Base-by-base conservation (phyloP, 108 stramenopile species). In the Pseudonitzschia multistriata region DNA sequence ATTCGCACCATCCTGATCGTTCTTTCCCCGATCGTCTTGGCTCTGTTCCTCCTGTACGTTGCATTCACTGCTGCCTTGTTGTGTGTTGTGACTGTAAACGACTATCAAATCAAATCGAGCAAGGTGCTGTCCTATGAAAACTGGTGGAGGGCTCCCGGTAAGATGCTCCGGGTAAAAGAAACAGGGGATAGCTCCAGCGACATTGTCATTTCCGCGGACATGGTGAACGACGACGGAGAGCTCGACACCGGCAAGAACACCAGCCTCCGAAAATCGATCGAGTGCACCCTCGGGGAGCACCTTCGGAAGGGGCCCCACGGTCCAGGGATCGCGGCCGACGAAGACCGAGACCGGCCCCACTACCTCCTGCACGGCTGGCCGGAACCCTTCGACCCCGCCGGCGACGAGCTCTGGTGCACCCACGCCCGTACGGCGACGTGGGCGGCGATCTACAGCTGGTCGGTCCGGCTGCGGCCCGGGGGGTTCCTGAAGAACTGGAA, bases 321-420 rank as follows among this genome's bases (percentile, higher is more conserved):
- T 13, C 13, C 42, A 13, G 1, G 8, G 11, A 45, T 45, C 42
- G 42, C 2, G 11, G 17, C 13, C 42, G 42, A 45, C 42, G 13
- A 13, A 17, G 42, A 45, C 42, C 13, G 17, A 13, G 42, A 45
- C 17, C 42, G 42, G 42, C 42, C 42, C 7, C 33, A 36, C 34
- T 39, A 17, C 34, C 33, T 62, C 61, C 34, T 33, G 22, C 34
- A 35, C 61, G 33, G 61, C 34, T 55, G 27, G 54, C n/a, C 30
- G 13, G 54, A 10, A 15, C 54, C 30, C 21, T 55, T 19, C 54
- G 27, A 55, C 24, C 54, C 54, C 5, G 14, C 5, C 30, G 6
- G 30, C 54, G 21, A 31, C 30, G 54, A 31, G 24, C 54, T 45
- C 42, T 45, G 42, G 42, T 45, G 42, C 42, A 45, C 42, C 15